These are phyloP conservation scores for Colletotrichum agaves DNA, from an alignment of 2,329 filamentous ascomycete genomes.

Conservation along the genomic window DNA sequence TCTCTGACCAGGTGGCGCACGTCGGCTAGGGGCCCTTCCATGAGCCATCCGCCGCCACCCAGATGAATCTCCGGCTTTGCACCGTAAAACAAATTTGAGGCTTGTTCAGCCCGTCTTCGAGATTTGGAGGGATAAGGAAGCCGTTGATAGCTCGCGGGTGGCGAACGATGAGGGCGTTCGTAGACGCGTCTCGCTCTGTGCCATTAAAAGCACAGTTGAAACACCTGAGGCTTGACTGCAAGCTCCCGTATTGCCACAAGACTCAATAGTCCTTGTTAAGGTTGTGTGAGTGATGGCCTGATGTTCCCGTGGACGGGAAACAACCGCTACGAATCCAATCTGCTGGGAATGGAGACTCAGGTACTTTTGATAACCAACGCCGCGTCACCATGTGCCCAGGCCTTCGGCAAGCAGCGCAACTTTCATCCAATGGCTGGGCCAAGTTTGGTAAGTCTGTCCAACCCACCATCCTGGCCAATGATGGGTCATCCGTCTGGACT, in stretches of 20 bases:
- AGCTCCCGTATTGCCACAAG: conserved; percentile 1
- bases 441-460: background rate
- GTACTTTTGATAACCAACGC: background rate
- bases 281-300: conserved; percentile 22
- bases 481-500: background rate
- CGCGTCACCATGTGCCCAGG: conserved; percentile 25
- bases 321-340: conserved; percentile 21
- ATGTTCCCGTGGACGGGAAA: conserved; percentile 21
- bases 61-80: conserved; percentile 17
- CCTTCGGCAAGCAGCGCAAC: background rate
- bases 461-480: background rate
- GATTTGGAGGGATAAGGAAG: background rate
- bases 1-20: conserved; percentile 6
- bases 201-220: conserved; percentile 16
- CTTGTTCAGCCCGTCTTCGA: conserved; percentile 1
- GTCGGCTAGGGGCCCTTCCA: conserved; percentile 7
- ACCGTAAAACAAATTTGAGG: conserved; percentile 27
- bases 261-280: background rate
- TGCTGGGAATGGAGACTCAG: conserved; percentile 12
- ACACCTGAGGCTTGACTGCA: conserved; percentile 14
- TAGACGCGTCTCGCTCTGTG: conserved; percentile 17
- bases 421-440: background rate
- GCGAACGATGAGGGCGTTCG: conserved; percentile 15
- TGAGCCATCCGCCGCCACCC: conserved; percentile 12
- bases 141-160: conserved; percentile 15